Evolutionary conservation across 2,329 filamentous ascomycete genomes (phyloP).

Genomic region (Curvularia sp.): DNA sequence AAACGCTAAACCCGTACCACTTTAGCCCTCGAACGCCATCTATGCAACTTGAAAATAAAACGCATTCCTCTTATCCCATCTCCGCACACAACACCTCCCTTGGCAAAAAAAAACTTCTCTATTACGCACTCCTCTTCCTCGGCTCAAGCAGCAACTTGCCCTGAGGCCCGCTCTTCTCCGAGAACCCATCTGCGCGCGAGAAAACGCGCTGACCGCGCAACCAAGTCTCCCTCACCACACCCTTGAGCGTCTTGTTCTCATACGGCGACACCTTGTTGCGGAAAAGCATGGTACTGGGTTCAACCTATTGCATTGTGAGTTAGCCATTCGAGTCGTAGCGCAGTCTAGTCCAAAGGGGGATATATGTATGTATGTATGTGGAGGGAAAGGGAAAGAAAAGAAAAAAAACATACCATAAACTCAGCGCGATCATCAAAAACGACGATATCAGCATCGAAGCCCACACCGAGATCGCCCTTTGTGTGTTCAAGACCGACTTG

Average conservation of each 20-base stretch:
- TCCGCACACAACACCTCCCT: background rate
- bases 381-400: background rate
- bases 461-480: slow-evolving; percentile 82
- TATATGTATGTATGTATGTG: no score
- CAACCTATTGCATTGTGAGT: slow-evolving; percentile 40
- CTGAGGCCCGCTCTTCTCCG: slow-evolving; percentile 62
- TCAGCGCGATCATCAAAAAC: slow-evolving; percentile 86
- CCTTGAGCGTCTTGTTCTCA: slow-evolving; percentile 78
- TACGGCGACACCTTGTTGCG: slow-evolving; percentile 92
- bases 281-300: slow-evolving; percentile 85
- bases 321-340: background rate
- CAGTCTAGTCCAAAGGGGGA: background rate
- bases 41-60: slow-evolving; percentile 6
- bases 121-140: slow-evolving; percentile 34
- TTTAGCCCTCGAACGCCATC: slow-evolving; percentile 2
- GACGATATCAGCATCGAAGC: slow-evolving; percentile 89
- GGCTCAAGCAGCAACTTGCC: slow-evolving; percentile 62
- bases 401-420: slow-evolving; percentile 69
- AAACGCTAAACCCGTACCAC: background rate
- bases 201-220: slow-evolving; percentile 79
- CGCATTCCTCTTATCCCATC: no score
- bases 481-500: slow-evolving; percentile 84
- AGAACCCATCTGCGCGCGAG: slow-evolving; percentile 69
- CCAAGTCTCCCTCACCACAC: slow-evolving; percentile 86
- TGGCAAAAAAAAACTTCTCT: background rate